These are phyloP conservation scores for Talaromyces nanjingensis DNA, from an alignment of 495 filamentous ascomycete species.

Conservation along the genomic window DNA sequence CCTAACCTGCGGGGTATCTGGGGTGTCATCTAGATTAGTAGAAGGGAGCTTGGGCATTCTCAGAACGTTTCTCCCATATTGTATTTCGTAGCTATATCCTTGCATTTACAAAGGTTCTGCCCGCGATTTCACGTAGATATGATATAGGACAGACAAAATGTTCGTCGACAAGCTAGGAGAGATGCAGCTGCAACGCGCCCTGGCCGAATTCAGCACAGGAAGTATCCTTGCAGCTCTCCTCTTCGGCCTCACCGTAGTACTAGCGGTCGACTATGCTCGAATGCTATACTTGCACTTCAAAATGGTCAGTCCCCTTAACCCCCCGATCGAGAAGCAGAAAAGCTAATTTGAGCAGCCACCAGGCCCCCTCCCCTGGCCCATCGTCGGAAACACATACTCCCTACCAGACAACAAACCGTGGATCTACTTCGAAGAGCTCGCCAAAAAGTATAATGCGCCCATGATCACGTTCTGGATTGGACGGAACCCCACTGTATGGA, in stretches of 20 bases:
- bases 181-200: background rate
- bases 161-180: background rate
- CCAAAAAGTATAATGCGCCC: conserved; percentile 44
- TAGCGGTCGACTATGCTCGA: background rate
- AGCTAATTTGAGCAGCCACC: conserved; percentile 39
- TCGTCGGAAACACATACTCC: conserved; percentile 51
- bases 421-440: conserved; percentile 56
- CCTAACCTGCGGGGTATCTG: background rate
- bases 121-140: background rate
- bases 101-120: background rate
- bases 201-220: background rate
- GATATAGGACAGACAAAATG: background rate
- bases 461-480: conserved; percentile 61
- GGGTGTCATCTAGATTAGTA: background rate
- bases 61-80: background rate
- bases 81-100: background rate
- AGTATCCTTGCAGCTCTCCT: background rate
- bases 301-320: background rate
- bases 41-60: background rate
- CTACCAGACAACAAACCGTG: conserved; percentile 56
- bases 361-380: conserved; percentile 28
- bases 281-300: background rate
- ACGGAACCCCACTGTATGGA: conserved; percentile 57
- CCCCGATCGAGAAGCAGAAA: background rate
- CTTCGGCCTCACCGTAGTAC: background rate